These are phyloP conservation scores for Suillus ampliporus DNA, from an alignment of 768 basidiomycete species.

Conservation along the genomic window DNA sequence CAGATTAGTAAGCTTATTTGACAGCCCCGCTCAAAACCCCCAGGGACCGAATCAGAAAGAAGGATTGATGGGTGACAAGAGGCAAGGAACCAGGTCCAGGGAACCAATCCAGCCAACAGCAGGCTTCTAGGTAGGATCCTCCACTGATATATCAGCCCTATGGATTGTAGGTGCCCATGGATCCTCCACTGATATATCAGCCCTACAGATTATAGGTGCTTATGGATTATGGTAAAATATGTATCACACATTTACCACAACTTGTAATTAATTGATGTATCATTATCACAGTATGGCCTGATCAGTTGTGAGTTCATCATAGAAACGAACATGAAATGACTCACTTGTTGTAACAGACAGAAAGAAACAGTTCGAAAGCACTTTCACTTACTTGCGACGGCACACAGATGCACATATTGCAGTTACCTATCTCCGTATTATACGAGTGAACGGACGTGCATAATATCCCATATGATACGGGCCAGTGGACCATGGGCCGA, in stretches of 20 bases:
- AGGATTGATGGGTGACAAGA: constrained; percentile 1
- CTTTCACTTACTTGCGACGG: too few species aligned
- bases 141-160: too few species aligned
- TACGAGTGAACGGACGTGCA: too few species aligned
- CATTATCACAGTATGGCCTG: constrained; percentile 30
- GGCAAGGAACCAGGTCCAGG: background rate
- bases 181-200: constrained; percentile 1
- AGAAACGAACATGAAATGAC: too few species aligned
- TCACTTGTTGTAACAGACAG: too few species aligned
- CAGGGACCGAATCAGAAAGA: background rate
- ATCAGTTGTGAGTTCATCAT: background rate
- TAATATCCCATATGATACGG: too few species aligned
- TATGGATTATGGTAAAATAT: background rate
- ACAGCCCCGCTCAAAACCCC: constrained; percentile 1
- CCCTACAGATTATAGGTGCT: background rate
- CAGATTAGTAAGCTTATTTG: constrained; percentile 1
- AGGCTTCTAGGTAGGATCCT: background rate
- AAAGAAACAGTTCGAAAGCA: too few species aligned
- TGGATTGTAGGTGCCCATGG: too few species aligned
- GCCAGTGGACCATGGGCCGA: too few species aligned
- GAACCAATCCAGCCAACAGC: background rate
- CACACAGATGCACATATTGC: too few species aligned
- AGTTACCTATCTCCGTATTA: too few species aligned
- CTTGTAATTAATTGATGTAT: constrained; percentile 2
- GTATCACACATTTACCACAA: background rate